Evolutionary conservation across 805 yeast species (phyloP).

Genomic region (Lipomyces sp.): DNA sequence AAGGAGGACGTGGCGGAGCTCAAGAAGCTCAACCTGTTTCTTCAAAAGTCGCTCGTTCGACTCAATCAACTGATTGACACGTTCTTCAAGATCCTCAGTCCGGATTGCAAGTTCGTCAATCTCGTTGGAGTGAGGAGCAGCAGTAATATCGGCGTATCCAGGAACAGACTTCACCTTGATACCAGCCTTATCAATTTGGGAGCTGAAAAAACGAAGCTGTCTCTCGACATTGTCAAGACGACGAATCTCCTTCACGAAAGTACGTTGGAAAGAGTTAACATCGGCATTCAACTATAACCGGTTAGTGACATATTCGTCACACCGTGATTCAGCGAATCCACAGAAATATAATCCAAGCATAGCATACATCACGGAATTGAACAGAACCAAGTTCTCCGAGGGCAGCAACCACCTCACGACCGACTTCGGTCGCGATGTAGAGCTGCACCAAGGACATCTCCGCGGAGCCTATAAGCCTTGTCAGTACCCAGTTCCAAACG

Average conservation of each 20-base stretch:
- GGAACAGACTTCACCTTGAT: conserved; percentile 47
- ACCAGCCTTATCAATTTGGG: conserved; percentile 43
- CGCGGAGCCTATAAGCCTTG: conserved; percentile 68
- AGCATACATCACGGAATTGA: conserved; percentile 73
- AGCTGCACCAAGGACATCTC: conserved; percentile 93
- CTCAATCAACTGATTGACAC: conserved; percentile 71
- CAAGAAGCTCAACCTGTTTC: conserved; percentile 69
- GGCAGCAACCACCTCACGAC: conserved; percentile 82
- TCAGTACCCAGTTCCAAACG: background rate
- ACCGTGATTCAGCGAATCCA: background rate
- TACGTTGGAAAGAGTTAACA: conserved; percentile 83
- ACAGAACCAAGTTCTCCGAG: conserved; percentile 85
- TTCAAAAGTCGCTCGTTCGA: conserved; percentile 67
- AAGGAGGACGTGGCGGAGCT: conserved; percentile 66
- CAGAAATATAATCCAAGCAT: conserved; percentile 7
- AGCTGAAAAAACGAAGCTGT: conserved; percentile 60
- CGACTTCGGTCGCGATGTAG: conserved; percentile 86
- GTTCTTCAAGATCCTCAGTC: conserved; percentile 70
- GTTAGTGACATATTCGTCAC: background rate
- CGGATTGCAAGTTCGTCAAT: conserved; percentile 72
- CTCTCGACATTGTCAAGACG: conserved; percentile 85
- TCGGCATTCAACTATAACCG: conserved; percentile 60
- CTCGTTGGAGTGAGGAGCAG: conserved; percentile 55
- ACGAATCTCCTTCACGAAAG: conserved; percentile 87
- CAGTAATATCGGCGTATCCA: conserved; percentile 50